These are phyloP conservation scores for Melaleuca alternifolia DNA, from an alignment of 345 rosid genomes.

Conservation along the genomic window DNA sequence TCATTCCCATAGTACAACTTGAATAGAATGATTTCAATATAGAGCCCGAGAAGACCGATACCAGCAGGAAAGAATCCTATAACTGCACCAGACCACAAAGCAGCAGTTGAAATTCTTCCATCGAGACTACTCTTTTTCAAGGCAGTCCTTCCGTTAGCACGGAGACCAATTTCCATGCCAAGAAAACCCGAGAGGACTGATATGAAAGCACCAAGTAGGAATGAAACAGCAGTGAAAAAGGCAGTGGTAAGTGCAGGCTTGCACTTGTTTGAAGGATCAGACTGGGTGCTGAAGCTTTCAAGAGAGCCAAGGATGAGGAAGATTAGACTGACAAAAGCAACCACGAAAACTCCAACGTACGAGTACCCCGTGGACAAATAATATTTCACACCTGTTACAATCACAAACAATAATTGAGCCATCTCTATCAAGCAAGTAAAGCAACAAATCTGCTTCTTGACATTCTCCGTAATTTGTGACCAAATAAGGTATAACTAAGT, in stretches of 20 bases:
- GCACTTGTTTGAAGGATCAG: background rate
- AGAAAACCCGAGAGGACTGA: constrained; percentile 27
- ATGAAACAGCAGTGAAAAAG: background rate
- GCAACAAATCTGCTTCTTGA: background rate
- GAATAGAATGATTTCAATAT: background rate
- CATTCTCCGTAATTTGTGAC: background rate
- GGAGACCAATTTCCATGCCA: constrained; percentile 26
- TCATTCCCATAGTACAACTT: background rate
- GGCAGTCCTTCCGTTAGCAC: constrained; percentile 23
- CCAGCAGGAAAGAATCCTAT: background rate
- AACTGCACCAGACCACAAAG: background rate
- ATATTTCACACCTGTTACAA: background rate
- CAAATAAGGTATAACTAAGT: background rate
- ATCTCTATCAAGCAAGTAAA: background rate
- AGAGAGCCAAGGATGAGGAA: background rate
- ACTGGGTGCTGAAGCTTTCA: background rate
- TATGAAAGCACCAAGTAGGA: constrained; percentile 21
- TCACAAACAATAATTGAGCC: background rate
- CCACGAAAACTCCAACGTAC: background rate
- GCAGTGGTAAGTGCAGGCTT: background rate
- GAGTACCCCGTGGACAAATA: background rate
- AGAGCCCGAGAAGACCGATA: background rate
- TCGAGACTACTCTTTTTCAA: constrained; percentile 27
- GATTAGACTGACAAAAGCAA: background rate
- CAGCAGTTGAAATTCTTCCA: background rate